phyloP scores from a whole-genome alignment of 805 yeast species.

The Ogataea wickerhamii region DNA sequence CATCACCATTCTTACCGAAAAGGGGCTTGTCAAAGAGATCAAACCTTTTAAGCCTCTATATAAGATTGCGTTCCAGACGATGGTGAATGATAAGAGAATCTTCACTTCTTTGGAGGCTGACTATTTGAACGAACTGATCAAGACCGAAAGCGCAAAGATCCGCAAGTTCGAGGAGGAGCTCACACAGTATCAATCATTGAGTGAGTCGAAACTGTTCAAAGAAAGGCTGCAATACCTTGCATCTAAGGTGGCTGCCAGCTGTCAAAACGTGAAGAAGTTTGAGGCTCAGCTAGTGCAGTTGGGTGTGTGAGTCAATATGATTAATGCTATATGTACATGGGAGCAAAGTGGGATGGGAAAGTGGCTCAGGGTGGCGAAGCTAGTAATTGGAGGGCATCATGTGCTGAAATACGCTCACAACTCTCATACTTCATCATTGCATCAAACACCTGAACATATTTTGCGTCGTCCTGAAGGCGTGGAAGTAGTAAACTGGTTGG shows the following conservation, averaged over 20 bases:
- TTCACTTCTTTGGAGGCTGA: slow-evolving; percentile 62
- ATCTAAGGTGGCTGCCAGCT: slow-evolving; percentile 61
- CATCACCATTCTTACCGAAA: slow-evolving; percentile 65
- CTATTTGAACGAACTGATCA: slow-evolving; percentile 51
- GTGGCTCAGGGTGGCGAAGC: neutral
- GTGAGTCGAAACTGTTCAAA: slow-evolving; percentile 51
- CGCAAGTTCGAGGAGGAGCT: slow-evolving; percentile 69
- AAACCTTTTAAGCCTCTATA: slow-evolving; percentile 82
- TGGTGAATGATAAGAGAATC: slow-evolving; percentile 55
- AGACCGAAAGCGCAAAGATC: slow-evolving; percentile 60
- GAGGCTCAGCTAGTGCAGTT: slow-evolving; percentile 37
- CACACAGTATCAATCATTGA: slow-evolving; percentile 48
- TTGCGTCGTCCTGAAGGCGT: slow-evolving; percentile 17
- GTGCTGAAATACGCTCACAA: slow-evolving; percentile 30
- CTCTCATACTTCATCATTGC: slow-evolving; percentile 44
- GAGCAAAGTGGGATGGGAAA: neutral
- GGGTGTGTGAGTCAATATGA: slow-evolving; percentile 1
- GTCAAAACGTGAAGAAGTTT: slow-evolving; percentile 43
- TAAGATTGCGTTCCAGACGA: slow-evolving; percentile 69
- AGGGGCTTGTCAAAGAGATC: slow-evolving; percentile 67
- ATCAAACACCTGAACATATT: slow-evolving; percentile 32
- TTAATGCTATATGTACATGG: neutral
- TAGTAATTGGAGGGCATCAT: slow-evolving; percentile 17
- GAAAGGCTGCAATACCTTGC: slow-evolving; percentile 64
- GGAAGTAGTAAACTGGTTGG: slow-evolving; percentile 34